A percentile compares a stretch with the other conserved stretches of the same genome.
Evolutionary conservation across 2,329 filamentous ascomycete species (phyloP).

Genomic region (Bipolaris bicolor): DNA sequence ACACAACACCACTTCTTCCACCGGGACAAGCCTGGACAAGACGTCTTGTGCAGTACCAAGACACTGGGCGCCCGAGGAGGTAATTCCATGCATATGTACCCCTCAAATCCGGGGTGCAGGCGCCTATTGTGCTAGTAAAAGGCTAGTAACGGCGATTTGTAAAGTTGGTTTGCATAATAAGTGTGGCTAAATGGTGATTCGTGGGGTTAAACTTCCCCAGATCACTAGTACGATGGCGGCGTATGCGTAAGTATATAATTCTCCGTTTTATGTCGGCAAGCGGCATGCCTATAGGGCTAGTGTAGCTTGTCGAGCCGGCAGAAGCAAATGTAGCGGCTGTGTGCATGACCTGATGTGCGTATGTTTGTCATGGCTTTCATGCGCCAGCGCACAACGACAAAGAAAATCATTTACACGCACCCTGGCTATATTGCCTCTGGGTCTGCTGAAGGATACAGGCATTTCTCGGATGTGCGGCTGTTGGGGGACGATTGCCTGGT

Average conservation of each 20-base stretch:
- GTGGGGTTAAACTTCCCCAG: slow-evolving; percentile 5
- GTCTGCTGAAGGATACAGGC: not conserved
- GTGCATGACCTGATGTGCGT: slow-evolving; percentile 2
- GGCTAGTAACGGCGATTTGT: not conserved
- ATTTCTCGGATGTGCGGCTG: not conserved
- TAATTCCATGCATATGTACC: slow-evolving; percentile 7
- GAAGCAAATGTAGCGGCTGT: slow-evolving; percentile 1
- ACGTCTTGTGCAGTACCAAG: slow-evolving; percentile 30
- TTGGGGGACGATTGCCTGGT: not conserved
- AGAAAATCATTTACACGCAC: not conserved
- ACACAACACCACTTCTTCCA: slow-evolving; percentile 24
- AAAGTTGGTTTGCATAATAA: slow-evolving; percentile 9
- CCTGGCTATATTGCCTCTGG: not conserved
- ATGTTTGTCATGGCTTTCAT: not conserved
- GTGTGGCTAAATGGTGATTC: slow-evolving; percentile 23
- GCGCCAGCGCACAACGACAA: not conserved
- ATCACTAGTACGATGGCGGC: not conserved
- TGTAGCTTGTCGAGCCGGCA: not conserved
- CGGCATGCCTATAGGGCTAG: slow-evolving; percentile 5
- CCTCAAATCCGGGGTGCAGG: slow-evolving; percentile 25
- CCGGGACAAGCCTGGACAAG: slow-evolving; percentile 36
- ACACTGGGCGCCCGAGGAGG: slow-evolving; percentile 17
- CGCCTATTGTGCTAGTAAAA: slow-evolving; percentile 12
- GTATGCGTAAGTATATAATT: slow-evolving; percentile 5
- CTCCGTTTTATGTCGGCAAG: slow-evolving; percentile 12